A percentile compares a stretch with the other conserved stretches of the same genome.
These are phyloP conservation scores for Suhomyces canberraensis DNA, from an alignment of 805 yeast species.

Conservation along the genomic window DNA sequence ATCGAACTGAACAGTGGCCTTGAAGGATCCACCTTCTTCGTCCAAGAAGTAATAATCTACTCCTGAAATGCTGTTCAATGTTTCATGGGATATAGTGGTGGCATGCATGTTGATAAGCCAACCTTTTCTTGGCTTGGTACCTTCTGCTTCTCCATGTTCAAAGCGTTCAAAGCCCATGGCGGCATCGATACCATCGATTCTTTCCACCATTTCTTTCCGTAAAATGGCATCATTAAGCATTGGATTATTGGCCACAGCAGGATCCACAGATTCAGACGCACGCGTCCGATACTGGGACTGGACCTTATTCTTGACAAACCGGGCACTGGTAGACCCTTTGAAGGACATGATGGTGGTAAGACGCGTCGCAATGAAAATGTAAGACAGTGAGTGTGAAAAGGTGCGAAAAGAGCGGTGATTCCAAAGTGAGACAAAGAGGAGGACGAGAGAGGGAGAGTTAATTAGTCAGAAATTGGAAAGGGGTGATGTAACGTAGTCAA, in stretches of 20 bases:
- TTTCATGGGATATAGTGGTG: constrained; percentile 59
- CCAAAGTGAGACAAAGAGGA: too few relatives aligned
- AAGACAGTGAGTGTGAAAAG: too few relatives aligned
- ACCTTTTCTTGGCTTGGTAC: constrained; percentile 55
- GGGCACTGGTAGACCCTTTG: constrained; percentile 51
- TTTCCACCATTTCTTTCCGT: constrained; percentile 52
- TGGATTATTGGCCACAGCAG: constrained; percentile 29
- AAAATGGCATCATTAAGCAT: constrained; percentile 37
- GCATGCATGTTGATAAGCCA: constrained; percentile 97
- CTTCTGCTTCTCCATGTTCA: constrained; percentile 62
- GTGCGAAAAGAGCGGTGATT: too few relatives aligned
- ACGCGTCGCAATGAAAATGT: too few relatives aligned
- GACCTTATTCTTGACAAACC: constrained; percentile 45
- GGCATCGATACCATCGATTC: constrained; percentile 67
- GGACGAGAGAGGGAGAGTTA: too few relatives aligned
- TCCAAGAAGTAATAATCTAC: constrained; percentile 93
- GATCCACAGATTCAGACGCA: constrained; percentile 8
- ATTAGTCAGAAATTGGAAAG: too few relatives aligned
- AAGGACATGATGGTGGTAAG: constrained; percentile 15
- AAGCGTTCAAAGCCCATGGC: constrained; percentile 86
- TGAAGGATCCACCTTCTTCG: constrained; percentile 95
- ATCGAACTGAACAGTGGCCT: constrained; percentile 74
- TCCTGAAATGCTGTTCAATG: constrained; percentile 65
- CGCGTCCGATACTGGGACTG: constrained; percentile 17
- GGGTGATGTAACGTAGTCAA: too few relatives aligned